Evolutionary conservation across 352 stramenopile species (phyloP), one percentile per base, ranked within the genome.

Genomic region (Salisapilia sapeloensis): DNA sequence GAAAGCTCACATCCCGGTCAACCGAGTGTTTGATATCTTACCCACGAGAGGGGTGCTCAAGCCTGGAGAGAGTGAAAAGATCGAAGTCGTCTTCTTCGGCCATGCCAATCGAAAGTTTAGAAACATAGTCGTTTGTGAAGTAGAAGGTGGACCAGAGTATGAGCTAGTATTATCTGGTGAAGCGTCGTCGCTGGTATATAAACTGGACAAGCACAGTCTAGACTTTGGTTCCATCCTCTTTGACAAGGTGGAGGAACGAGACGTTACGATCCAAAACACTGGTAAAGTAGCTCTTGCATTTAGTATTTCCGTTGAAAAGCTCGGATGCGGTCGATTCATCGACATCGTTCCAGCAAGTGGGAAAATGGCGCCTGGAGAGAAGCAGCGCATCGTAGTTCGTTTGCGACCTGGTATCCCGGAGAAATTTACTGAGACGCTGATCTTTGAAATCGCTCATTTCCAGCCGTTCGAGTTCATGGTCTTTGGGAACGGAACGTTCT

Each of bases 151-250:
- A 0, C 91, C 91, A 0, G 84, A 96, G 34, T 97, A 97, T 29
- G 77, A 93, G 35, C 50, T 97, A 6, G 59, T 54, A 13, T 45
- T 97, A 5, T 42, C 50, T 7, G 91, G 87, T 4, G 89, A 97
- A 46, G 86, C 87, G 9, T 95, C 82, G 10, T 92, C 81, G 29
- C 52, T 96, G 2, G 72, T 81, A 5, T 97, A 93, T 54, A 67
- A 67, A 16, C 54, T 97, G 20, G 87, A 97, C 46, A 87, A 83
- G 28, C 57, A 75, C 19, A 74, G 53, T 6, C 50, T 97, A 9
- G 91, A 97, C 46, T 97, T 97, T 60, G 91, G 91, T 0, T 62
- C 84, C 18, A 60, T 97, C 3, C 41, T 96, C n/a, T 93, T 92
- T 56, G 93, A 94, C 56, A 87, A 86, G 42, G 70, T 56, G 0